Base-by-base conservation (phyloP, 352 stramenopile genomes). In the Phytopythium oedochilum region DNA sequence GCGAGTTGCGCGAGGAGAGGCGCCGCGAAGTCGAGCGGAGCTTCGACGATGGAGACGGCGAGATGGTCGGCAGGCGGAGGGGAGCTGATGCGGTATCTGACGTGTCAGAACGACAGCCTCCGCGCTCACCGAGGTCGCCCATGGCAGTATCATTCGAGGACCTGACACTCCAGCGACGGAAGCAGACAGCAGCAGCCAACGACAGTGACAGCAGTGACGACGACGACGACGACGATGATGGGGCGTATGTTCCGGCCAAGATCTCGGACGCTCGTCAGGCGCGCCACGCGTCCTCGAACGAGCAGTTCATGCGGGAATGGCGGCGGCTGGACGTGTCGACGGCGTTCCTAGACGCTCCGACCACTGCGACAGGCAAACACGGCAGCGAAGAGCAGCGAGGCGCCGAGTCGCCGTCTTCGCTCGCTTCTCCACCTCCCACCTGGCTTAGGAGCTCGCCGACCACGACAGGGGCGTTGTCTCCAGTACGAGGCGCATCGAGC, bases 1-100 rank as follows among this genome's bases (percentile, higher is more conserved):
- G 50, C 38, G 60, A 85, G 17, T 52, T 83, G 3, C 68, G 64
- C 9, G 59, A 72, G 2, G 65, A 72, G 15, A 81, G 81, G 36
- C 43, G 81, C 9, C 61, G 61, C 0, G 69, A 75, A n/a, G 12
- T 85, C 23, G 73, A 79, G 22, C 65, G 61, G 22, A 80, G 62
- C 58, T 71, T 84, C 20, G 51, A 67, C 15, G 55, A 70, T 12
- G 55, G 32, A 17, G 57, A 60, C 5, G 40, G 38, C 4, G 58
- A 45, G 22, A 36, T 56, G 22, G 2, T 45, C n/a, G 22, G 47
- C 47, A n/a, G 8, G 44, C 47, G 3, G 52, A 48, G 4, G 32
- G 39, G 18, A 31, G 5, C 17, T 42, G 1, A 17, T 11, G 5
- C 36, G 2, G 7, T 23, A 18, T 23, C 20, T 1, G 39, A 45